A percentile compares a stretch with the other conserved stretches of the same genome.
phyloP scores from a whole-genome alignment of 306 rosid genomes.

The Carpinus viminea region DNA sequence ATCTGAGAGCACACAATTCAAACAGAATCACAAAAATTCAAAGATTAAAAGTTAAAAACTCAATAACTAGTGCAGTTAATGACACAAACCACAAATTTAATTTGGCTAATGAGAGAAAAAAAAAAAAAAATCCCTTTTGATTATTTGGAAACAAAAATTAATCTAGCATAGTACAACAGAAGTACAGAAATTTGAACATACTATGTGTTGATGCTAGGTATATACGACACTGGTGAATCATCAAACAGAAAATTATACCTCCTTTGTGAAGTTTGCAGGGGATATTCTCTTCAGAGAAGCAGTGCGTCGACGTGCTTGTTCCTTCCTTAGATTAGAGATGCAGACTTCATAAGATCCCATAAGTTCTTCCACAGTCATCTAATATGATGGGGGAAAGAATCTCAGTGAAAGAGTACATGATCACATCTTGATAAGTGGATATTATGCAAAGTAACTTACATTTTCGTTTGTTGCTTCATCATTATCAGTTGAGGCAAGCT shows the following conservation, averaged over 20 bases:
- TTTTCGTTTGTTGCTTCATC: slow-evolving; percentile 51
- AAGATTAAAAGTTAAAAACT: neutral
- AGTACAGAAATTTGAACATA: neutral
- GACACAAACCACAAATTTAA: neutral
- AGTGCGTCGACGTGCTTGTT: slow-evolving; percentile 59
- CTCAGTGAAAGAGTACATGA: slow-evolving; percentile 28
- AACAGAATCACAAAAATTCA: neutral
- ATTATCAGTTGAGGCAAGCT: slow-evolving; percentile 44
- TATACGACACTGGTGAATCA: neutral
- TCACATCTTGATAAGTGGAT: slow-evolving; percentile 20
- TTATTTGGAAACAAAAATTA: neutral
- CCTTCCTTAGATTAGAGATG: slow-evolving; percentile 65
- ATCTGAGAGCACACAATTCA: neutral
- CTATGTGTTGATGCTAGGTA: neutral
- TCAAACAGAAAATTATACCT: slow-evolving; percentile 50
- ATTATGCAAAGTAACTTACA: slow-evolving; percentile 47
- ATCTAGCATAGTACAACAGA: neutral
- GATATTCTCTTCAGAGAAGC: slow-evolving; percentile 74
- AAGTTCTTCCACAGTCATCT: slow-evolving; percentile 89
- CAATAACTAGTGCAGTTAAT: neutral
- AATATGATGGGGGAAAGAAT: slow-evolving; percentile 30
- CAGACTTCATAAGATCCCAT: slow-evolving; percentile 77
- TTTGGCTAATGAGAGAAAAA: too few relatives aligned
- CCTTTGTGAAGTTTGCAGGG: slow-evolving; percentile 86
- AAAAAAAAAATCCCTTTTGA: neutral